Base-by-base conservation (phyloP, 331 rosid species). In the Acacia concinna region DNA sequence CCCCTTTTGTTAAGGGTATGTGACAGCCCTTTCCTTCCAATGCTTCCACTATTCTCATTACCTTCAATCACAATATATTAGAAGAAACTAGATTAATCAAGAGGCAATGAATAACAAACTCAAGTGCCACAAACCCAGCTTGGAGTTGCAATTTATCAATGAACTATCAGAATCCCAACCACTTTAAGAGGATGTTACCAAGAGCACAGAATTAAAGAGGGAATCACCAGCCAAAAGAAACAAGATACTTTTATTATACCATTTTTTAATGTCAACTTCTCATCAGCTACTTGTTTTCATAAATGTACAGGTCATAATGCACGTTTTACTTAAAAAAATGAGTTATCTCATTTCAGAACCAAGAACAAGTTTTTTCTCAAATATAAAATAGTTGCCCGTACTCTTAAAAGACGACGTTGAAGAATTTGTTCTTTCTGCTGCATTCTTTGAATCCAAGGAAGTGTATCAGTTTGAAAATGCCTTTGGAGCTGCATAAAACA, bases 381-480 rank as follows among this genome's bases (percentile, higher is more conserved):
- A 65, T 27, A 77, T 75, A 49, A 43, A 44, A 73, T 34, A 59
- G 73, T 46, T 51, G 51, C 49, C 43, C 91, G 11, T 74, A 93
- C 99, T 90, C 96, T 88, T 81, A 96, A 85, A 64, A 96, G 93
- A 28, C 93, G 97, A 78, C 93, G 86, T 85, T 96, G 97, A 47
- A 96, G 99, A 82, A 85, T 90, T 87, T 96, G 93, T 82, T 96
- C 97, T 77, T 93, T 91, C 81, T 96, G 99, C 83, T 87, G 91
- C 92, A 96, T 82, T 81, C 98, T 89, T 84, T 93, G 91, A n/a
- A 93, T 88, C 87, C 93, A 71, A n/a, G 99, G 97, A 77, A 91
- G 90, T 46, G 99, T 90, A 72, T 91, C 99, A 56, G 96, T 97
- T 87, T 93, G 94, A 89, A 93, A 88, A 89, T 95, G 98, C 79